Base-by-base conservation (phyloP, 352 stramenopile species). In the Poterioochromonas sp. region DNA sequence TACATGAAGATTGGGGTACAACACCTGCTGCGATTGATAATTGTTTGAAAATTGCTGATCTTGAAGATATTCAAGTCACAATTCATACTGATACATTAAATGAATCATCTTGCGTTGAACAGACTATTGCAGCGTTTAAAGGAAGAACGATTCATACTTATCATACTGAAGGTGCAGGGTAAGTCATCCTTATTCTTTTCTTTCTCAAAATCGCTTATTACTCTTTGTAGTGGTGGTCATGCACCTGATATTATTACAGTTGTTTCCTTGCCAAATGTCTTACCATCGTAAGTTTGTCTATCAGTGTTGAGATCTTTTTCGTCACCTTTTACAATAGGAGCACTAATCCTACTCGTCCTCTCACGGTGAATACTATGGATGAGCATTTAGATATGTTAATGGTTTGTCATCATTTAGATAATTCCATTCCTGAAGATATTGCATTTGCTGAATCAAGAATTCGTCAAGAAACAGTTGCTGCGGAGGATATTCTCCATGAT, bases 311-410 rank as follows among this genome's bases (percentile, higher is more conserved):
- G 44, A 20, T 20, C 44, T 53, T 53, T 53, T 20, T 53, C 8
- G 8, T 53, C 8, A 20, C 8, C 26, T 62, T 62, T 8, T 22
- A 32, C 29, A 8, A 62, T 22, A 62, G 51, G 29, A 32, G 8
- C 0, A 98, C 94, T 0, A 98, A 98, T 86, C 94, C 94, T 12
- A 98, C 94, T 41, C 88, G 92, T 62, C 94, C 94, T 1, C 97
- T 95, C 83, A 98, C 93, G 18, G 85, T 88, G 54, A 98, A 98
- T 83, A 98, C 94, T 35, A 97, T 98, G 77, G 94, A 98, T 77
- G 94, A 98, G 82, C 94, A 98, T 83, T 89, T 98, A 41, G 94
- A 98, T 85, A 98, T 98, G 94, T 86, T 98, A 73, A 97, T 98
- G 93, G 94, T 98, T 41, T 98, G 94, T 81, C 94, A 98, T 83